Base-by-base conservation (phyloP, 768 basidiomycete species). In the Panellus pusillus region DNA sequence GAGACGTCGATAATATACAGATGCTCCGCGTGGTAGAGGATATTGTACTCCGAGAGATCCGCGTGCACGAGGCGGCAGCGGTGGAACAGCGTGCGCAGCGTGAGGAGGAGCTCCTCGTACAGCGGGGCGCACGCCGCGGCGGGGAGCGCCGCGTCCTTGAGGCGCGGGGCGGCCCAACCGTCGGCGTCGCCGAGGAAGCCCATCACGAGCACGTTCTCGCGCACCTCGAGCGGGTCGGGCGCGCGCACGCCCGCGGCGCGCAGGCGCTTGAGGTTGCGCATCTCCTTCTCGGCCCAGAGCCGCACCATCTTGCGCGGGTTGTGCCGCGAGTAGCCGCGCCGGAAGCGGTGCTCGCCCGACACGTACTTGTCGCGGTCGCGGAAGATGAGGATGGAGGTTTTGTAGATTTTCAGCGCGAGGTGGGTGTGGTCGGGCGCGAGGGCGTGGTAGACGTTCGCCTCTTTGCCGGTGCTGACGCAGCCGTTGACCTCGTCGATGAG, bases 231-330 rank as follows among this genome's bases (percentile, higher is more conserved):
- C 2, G 94, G 91, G 42, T 91, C 88, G 1, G 97, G 97, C 56
- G 90, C 91, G 42, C 79, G 78, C 46, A 99, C 82, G 0, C 91
- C 94, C 17, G 91, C 91, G n/a, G 84, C 72, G 9, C 81, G 77
- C 42, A 99, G 72, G 29, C 97, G 81, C 66, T 89, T 87, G 57
- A 99, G 73, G 67, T 99, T 99, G 19, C 97, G 84, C 88, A 98
- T 89, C 70, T 99, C 97, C 73, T 99, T 99, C 71, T 99, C 97
- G 2, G 97, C 97, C 97, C 97, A 99, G 3, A 98, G 71, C 14
- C 93, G 81, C 17, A 99, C 95, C 96, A 99, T 98, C 73, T 99
- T 99, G 24, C 97, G 83, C 14, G 97, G 96, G 66, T 98, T 99
- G 57, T 81, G 85, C 52, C 87, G 86, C 65, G 83, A 86, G 70